phyloP scores from a whole-genome alignment of 345 rosid genomes.

The Salix suchowensis region DNA sequence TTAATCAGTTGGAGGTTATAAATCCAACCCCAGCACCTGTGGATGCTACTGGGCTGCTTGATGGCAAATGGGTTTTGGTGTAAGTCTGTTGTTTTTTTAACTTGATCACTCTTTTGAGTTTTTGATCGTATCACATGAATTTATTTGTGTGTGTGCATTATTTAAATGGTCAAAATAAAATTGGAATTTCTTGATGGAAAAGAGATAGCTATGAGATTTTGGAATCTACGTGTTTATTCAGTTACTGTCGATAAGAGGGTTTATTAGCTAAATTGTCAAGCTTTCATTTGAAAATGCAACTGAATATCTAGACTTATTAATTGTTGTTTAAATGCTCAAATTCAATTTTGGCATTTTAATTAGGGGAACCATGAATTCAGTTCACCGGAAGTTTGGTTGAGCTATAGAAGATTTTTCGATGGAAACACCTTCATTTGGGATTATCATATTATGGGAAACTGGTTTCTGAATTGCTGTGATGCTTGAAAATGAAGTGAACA shows the following conservation, averaged over 20 bases:
- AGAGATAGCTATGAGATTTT: background rate
- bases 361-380: background rate
- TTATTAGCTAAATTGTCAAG: background rate
- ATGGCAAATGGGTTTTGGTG: conserved; percentile 91
- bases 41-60: conserved; percentile 59
- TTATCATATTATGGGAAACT: background rate
- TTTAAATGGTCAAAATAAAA: background rate
- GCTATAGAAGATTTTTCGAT: background rate
- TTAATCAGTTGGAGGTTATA: conserved; percentile 73
- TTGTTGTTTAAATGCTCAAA: background rate
- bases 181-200: background rate
- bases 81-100: conserved; percentile 34
- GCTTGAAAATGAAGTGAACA: background rate
- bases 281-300: background rate
- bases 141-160: background rate
- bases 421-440: background rate
- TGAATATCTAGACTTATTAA: background rate
- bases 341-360: background rate
- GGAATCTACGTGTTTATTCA: background rate
- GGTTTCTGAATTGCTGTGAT: background rate
- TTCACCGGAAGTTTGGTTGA: background rate
- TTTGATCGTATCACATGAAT: background rate
- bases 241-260: background rate
- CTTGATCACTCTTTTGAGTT: background rate
- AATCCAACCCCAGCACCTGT: conserved; percentile 73